Evolutionary conservation across 2,329 filamentous ascomycete species (phyloP), one percentile per base, ranked within the genome.

Genomic region (Tolypocladium album): DNA sequence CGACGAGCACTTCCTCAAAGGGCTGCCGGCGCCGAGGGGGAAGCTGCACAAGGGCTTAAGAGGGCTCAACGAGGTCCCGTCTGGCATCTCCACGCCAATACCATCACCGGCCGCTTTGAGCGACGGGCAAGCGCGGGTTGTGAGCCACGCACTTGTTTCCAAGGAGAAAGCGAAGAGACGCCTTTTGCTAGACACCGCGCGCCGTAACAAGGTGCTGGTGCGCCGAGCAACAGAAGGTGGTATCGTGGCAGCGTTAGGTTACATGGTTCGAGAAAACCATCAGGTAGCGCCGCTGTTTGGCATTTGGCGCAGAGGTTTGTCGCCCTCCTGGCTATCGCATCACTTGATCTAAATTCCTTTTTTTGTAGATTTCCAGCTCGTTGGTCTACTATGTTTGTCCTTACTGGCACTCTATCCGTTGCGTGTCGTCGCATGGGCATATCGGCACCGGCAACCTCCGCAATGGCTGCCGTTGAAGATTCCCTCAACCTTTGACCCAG

Each of bases 1-100:
- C 68, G 93, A 97, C 75, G 93, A 97, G 72, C 89, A 92, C 64
- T 87, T 93, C 66, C 79, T 96, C 60, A 94, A 88, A 71, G 89
- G 92, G 0, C 76, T 97, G 27, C 92, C 93, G 1, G 90, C 92
- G 3, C 89, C 92, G 2, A 87, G 82, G n/a, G 66, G 81, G 11
- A 82, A 85, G 62, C 79, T 85, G 39, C 87, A 89, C 70, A 97
- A 96, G 75, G 92, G 92, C 9, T 73, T 96, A 56, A 82, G 88
- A 61, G 87, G 83, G 61, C 74, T 72, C 61, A 80, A 83, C 65
- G 86, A 81, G 67, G 70, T 68, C 3, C 67, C 81, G 2, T 87
- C 85, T 0, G 80, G 80, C 8, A 69, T 77, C 4, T 81, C 82
- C 2, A 86, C 83, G 12, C 84, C 84, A 1, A 65, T 82, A 53